Evolutionary conservation across 352 stramenopile species (phyloP), one percentile per base, ranked within the genome.

Genomic region (Phytophthora multivora): DNA sequence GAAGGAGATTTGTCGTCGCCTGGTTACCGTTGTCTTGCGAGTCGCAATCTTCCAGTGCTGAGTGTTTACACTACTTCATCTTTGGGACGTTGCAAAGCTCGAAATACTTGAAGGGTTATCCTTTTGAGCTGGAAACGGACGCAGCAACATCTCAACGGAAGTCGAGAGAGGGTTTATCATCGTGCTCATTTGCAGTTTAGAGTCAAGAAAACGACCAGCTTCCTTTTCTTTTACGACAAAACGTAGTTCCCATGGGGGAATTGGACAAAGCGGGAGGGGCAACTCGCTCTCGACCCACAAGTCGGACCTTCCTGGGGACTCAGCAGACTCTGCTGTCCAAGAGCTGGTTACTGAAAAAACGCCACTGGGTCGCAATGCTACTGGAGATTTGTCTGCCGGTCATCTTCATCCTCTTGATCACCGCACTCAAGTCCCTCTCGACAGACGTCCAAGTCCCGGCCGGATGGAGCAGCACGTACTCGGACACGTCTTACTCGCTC

Each of bases 271-370:
- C 45, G 19, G 39, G 51, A 33, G 58, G 56, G 21, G 30, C 30
- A 7, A 56, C 39, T 43, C 50, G 45, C 8, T 52, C 45, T 39
- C 58, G 40, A 13, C 53, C 52, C 1, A 47, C 36, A 35, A 50
- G 45, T 13, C 46, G 19, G 13, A 51, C 19, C 46, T 60, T 71
- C 42, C 15, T 68, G 21, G 35, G 13, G 25, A 70, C 54, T 18
- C 65, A 73, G 40, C 40, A 31, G 25, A 88, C 84, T 36, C 63
- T 91, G 30, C 53, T 93, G 12, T 86, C 76, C 66, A 93, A 93
- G 64, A 93, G 88, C 61, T 85, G 69, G 69, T 57, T 89, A 60
- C 66, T 93, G 45, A 93, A 93, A 61, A 83, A 79, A 56, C 81
- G 83, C 8, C 79, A 90, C 39, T 68, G 66, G 39, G 19, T 83